Evolutionary conservation across 108 stramenopile species (phyloP).

Genomic region (Conticribra weissflogii): DNA sequence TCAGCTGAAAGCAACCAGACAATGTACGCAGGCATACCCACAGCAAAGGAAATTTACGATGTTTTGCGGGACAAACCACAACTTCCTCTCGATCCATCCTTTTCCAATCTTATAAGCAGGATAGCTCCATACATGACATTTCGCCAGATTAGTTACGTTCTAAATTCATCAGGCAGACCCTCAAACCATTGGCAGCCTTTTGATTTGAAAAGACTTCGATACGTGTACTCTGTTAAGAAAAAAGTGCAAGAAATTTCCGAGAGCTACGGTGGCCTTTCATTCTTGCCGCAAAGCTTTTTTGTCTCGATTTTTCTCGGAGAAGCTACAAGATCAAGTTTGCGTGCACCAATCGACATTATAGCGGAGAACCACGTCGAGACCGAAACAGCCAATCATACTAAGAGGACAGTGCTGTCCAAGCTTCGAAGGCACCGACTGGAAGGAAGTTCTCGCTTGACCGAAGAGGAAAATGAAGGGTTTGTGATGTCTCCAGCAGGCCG

Average conservation of each 20-base stretch:
- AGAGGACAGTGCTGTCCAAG: constrained; percentile 29
- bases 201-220: constrained; percentile 82
- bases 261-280: constrained; percentile 86
- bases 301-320: constrained; percentile 90
- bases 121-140: constrained; percentile 86
- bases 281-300: constrained; percentile 89
- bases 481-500: constrained; percentile 75
- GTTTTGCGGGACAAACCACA: constrained; percentile 73
- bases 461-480: constrained; percentile 41
- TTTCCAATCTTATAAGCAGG: constrained; percentile 71
- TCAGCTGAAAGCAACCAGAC: constrained; percentile 59
- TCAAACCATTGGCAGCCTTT: constrained; percentile 82
- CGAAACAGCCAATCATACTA: constrained; percentile 16
- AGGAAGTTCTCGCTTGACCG: constrained; percentile 50
- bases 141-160: constrained; percentile 76
- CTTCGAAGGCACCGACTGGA: constrained; percentile 38
- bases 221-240: constrained; percentile 87
- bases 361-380: not conserved
- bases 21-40: constrained; percentile 69
- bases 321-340: constrained; percentile 78
- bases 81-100: constrained; percentile 69
- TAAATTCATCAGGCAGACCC: constrained; percentile 63
- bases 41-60: constrained; percentile 72
- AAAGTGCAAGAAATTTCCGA: constrained; percentile 89
- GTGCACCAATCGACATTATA: constrained; percentile 31